Conservation (phyloP, 2,329 filamentous ascomycete species). For the Xylariaceae sp. region DNA sequence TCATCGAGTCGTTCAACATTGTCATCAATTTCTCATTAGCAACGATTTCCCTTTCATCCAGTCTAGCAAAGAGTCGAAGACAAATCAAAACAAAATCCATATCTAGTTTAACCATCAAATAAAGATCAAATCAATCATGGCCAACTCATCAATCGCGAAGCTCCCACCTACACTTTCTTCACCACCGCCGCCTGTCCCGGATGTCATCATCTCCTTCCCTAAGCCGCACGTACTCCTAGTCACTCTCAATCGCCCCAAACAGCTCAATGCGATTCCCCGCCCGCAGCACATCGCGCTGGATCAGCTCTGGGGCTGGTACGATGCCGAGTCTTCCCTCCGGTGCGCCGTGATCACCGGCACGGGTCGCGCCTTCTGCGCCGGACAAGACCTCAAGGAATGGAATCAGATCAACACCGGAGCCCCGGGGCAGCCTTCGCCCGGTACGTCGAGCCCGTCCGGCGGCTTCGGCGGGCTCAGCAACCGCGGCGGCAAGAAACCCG, state of each 20-base stretch:
- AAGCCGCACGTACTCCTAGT: conserved; percentile 51
- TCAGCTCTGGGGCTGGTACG: conserved; percentile 54
- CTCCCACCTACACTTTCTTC: conserved; percentile 30
- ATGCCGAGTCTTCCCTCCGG: conserved; percentile 53
- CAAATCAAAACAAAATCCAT: too few species aligned
- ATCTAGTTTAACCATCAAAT: too few species aligned
- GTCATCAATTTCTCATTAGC: background rate
- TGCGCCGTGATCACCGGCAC: conserved; percentile 59
- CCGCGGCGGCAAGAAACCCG: conserved; percentile 63
- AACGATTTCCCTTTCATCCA: too few species aligned
- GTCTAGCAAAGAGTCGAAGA: too few species aligned
- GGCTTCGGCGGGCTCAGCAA: conserved; percentile 65
- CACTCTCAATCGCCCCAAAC: conserved; percentile 52
- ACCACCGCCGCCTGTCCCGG: conserved; percentile 38
- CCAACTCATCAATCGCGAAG: conserved; percentile 11
- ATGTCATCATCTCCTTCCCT: conserved; percentile 46
- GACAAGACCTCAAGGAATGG: conserved; percentile 65
- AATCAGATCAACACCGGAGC: conserved; percentile 28
- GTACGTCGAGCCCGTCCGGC: conserved; percentile 29
- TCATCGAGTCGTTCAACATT: background rate
- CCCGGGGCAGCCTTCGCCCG: background rate
- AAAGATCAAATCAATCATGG: conserved; percentile 9
- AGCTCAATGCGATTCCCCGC: conserved; percentile 53
- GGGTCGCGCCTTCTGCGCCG: conserved; percentile 62
- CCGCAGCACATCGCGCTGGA: conserved; percentile 45